Percentiles rank a stretch among this genome's conserved stretches.
phyloP scores from a whole-genome alignment of 108 stramenopile species.

The Skeletonema marinoi region DNA sequence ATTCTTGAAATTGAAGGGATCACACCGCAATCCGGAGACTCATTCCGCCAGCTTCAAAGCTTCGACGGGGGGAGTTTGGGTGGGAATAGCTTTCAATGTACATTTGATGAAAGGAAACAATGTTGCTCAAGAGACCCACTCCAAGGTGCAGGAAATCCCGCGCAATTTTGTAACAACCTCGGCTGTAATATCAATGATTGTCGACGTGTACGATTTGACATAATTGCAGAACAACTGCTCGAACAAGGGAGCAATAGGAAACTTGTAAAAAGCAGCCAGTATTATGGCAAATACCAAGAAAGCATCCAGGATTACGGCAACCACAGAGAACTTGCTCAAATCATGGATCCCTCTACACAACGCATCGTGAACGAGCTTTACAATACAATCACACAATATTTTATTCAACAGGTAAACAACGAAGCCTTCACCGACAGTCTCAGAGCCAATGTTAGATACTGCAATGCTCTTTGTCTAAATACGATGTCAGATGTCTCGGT shows the following conservation, averaged over 20 bases:
- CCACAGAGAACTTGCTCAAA: not conserved
- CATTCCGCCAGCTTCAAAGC: not conserved
- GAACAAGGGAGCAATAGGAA: not conserved
- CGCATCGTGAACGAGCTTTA: not conserved
- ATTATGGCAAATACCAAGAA: no score
- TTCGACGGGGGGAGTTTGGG: not conserved
- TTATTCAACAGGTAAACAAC: not conserved
- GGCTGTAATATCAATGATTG: not conserved
- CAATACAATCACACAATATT: not conserved
- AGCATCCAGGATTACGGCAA: not conserved
- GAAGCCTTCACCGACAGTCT: not conserved
- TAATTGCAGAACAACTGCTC: not conserved
- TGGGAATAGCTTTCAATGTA: not conserved
- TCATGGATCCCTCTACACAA: not conserved
- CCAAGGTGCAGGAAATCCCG: not conserved
- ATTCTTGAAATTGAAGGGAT: conserved; percentile 4
- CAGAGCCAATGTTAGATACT: not conserved
- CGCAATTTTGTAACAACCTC: not conserved
- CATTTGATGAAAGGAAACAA: not conserved
- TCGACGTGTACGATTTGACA: not conserved
- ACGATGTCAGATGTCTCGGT: not conserved
- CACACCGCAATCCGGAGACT: not conserved
- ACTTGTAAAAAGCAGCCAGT: not conserved
- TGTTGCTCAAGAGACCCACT: not conserved
- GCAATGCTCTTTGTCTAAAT: not conserved